Evolutionary conservation across 257 asterid genomes (phyloP), one percentile per base, ranked within the genome.

Genomic region (Paulownia fortunei): DNA sequence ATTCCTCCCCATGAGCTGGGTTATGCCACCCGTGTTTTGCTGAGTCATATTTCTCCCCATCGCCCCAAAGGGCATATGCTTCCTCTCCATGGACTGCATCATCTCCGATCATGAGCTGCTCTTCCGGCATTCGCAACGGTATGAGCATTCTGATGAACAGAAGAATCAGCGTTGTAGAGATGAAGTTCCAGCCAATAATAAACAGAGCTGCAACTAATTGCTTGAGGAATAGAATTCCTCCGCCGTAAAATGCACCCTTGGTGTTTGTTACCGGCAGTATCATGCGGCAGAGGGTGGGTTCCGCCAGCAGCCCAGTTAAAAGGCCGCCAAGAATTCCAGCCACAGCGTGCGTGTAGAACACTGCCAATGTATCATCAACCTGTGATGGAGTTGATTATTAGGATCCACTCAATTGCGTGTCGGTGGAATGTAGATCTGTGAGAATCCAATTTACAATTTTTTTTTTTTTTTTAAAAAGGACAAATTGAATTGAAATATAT

Each of bases 21-120:
- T 83, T 85, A 46, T 79, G 84, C 92, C 91, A 86, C 24, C 94
- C 96, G 56, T 92, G 97, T 59, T 76, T 88, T 0, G 87, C 86
- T 0, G 92, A 85, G 78, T 93, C 98, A 27, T 74, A 93, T 44
- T 81, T 87, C 79, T 93, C 98, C 4, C 97, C 98, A n/a, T 94
- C 97, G 3, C 97, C 98, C 98, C 97, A 94, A 15, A 94, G 86
- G 3, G 97, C 95, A 42, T 94, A 94, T 8, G 98, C 98, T 76
- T 92, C 97, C 79, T 94, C 98, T 0, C 98, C 97, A 24, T 94
- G 97, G 4, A 94, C 98, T 0, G 98, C 98, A 0, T 94, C 98
- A 24, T 94, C 98, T 68, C 98, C 98, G 37, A 92, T 90, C 92
- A 88, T 71, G 44, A 94, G 94, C 37, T 94, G 89, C 67, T 92